Base-by-base conservation (phyloP, 345 rosid genomes). In the Aquilaria malaccensis region DNA sequence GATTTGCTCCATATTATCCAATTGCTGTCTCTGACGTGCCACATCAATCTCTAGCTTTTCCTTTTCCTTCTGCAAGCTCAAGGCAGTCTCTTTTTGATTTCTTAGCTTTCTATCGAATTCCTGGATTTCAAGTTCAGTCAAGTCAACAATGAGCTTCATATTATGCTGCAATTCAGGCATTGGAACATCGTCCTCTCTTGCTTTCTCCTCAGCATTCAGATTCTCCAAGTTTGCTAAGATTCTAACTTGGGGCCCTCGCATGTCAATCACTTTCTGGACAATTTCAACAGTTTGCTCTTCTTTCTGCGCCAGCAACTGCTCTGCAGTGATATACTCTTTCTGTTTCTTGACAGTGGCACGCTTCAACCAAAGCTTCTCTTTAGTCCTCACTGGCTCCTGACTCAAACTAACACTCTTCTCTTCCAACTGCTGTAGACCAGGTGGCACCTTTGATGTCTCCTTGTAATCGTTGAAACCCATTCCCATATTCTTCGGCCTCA, bases 151-250 rank as follows among this genome's bases (percentile, higher is more conserved):
- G 67, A 89, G 67, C 56, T 79, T 81, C 66, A 92, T 22, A 75
- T 89, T 87, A 71, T 92, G 89, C 72, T 89, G 98, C 69, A 93
- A 81, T 79, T 93, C 96, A 0, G 98, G 94, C 96, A 89, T 87
- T 0, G 96, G 96, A 74, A 93, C 80, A 81, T 93, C 88, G 58
- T 70, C 80, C 61, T 77, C 98, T 77, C 82, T 85, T 1, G 94
- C 96, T 69, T 89, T 80, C 72, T 87, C 96, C 65, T 89, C 97
- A 1, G 97, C 97, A 74, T 89, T 87, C 61, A 93, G 67, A 71
- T 89, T 87, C 73, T 89, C 98, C 79, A 93, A 77, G 72, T 85
- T 89, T 9, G 91, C 80, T 85, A 93, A 77, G 68, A 93, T 81
- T 68, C 96, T 72, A 61, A 82, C 89, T 45, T 89, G 96, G 2